Percentiles rank a stretch among this genome's conserved stretches.
These are phyloP conservation scores for Vicia faba DNA, from an alignment of 306 rosid genomes.

Conservation along the genomic window DNA sequence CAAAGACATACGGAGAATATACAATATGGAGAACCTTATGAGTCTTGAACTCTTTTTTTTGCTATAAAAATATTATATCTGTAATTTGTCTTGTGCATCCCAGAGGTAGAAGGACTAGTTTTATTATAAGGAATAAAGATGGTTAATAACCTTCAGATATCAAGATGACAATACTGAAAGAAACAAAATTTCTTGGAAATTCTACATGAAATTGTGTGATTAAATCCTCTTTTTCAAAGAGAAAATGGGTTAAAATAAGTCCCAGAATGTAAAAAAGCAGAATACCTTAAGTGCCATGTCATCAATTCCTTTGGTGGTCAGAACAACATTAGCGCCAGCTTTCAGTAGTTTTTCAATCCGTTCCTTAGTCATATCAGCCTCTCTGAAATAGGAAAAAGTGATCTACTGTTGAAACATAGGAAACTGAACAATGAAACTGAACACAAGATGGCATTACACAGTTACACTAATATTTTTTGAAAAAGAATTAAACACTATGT, in stretches of 20 bases:
- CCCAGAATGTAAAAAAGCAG: slow-evolving; percentile 9
- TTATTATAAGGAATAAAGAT: not conserved
- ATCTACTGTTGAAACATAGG: slow-evolving; percentile 13
- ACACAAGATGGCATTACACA: no score
- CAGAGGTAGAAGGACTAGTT: not conserved
- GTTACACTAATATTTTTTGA: not conserved
- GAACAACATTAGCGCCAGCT: slow-evolving; percentile 96
- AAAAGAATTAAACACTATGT: slow-evolving; percentile 1
- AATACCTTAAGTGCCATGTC: slow-evolving; percentile 97
- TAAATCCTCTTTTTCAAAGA: not conserved
- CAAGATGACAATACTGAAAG: not conserved
- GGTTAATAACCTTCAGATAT: not conserved
- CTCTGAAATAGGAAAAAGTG: slow-evolving; percentile 48
- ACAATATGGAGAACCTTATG: no score
- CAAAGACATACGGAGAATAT: no score
- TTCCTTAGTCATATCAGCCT: slow-evolving; percentile 95
- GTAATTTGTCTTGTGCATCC: no score
- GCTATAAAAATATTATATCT: no score
- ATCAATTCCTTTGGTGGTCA: slow-evolving; percentile 97
- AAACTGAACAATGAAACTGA: no score
- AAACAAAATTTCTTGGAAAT: not conserved
- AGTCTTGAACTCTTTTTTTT: no score
- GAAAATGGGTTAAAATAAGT: not conserved
- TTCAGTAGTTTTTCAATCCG: slow-evolving; percentile 85
- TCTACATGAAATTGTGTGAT: not conserved